phyloP scores from a whole-genome alignment of 345 rosid species.

The Nephelium lappaceum region DNA sequence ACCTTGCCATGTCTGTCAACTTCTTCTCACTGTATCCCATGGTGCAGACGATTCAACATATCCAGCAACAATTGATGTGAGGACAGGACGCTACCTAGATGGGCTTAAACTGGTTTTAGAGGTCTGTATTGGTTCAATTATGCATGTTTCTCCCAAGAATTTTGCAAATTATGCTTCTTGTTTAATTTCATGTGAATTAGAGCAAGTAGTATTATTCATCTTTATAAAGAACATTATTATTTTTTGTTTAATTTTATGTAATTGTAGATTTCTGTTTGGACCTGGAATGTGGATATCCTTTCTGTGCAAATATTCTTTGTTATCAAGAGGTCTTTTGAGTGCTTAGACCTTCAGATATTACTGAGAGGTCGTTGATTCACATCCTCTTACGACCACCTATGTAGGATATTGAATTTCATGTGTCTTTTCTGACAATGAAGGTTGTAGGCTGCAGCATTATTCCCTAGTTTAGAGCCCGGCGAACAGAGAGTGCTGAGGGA shows the following conservation, averaged over 20 bases:
- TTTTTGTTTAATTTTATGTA: background rate
- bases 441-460: background rate
- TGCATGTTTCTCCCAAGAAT: constrained; percentile 5
- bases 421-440: background rate
- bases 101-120: constrained; percentile 84
- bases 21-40: constrained; percentile 80
- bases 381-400: background rate
- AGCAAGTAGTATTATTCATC: background rate
- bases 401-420: background rate
- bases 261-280: background rate
- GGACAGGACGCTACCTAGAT: constrained; percentile 80
- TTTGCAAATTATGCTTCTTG: constrained; percentile 5
- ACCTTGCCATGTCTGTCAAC: constrained; percentile 97
- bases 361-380: background rate
- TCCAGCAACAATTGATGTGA: constrained; percentile 86
- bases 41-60: constrained; percentile 91
- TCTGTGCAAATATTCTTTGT: background rate
- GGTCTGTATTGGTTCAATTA: constrained; percentile 52
- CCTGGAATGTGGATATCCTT: background rate
- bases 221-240: background rate
- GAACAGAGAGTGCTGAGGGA: background rate
- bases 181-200: background rate
- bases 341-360: background rate
- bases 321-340: background rate
- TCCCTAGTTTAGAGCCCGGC: background rate